Base-by-base conservation (phyloP, 2,329 filamentous ascomycete species). In the Stenocarpella maydis region DNA sequence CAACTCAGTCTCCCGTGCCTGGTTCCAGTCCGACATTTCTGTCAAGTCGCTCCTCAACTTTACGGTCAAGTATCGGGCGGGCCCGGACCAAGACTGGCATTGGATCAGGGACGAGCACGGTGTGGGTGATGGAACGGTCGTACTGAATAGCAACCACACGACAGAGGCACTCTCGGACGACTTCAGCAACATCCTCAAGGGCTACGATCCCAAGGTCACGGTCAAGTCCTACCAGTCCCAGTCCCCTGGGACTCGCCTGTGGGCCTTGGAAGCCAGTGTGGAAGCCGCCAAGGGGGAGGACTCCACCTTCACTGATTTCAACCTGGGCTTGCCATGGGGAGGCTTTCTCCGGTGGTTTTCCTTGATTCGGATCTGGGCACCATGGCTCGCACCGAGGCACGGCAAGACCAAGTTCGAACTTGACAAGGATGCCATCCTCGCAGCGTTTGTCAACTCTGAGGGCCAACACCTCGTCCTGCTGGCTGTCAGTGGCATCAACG, bases 361-460 rank as follows among this genome's bases (percentile, higher is more conserved):
- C 9, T 81, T 97, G 15, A 90, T 97, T 6, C 89, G 94, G 21
- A 83, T 93, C 4, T 96, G 91, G 89, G 87, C 86, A 41, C 91
- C 94, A 1, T 98, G 95, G 95, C 82, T 97, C 14, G 93, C 92
- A 9, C 95, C 95, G n/a, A 85, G 94, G 47, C 95, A 98, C 77
- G 95, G 95, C 15, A 89, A 87, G 71, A 79, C 82, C 4, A 81
- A 81, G 0, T 92, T 97, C 68, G 81, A 82, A 5, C 82, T 95
- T 5, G 91, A 94, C 71, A 92, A 94, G 74, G 92, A 97, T 75
- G 93, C 90, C 1, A 80, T 98, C 2, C 77, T 97, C 21, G 90
- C 91, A 69, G 92, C 93, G 0, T 97, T 98, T 74, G 82, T 97
- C 26, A 90, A 89, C 28, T 78, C 83, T 0, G 84, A 91, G 73